A percentile compares a stretch with the other conserved stretches of the same genome.
Evolutionary conservation across 768 basidiomycete species (phyloP).

Genomic region (Cystofilobasidium macerans): DNA sequence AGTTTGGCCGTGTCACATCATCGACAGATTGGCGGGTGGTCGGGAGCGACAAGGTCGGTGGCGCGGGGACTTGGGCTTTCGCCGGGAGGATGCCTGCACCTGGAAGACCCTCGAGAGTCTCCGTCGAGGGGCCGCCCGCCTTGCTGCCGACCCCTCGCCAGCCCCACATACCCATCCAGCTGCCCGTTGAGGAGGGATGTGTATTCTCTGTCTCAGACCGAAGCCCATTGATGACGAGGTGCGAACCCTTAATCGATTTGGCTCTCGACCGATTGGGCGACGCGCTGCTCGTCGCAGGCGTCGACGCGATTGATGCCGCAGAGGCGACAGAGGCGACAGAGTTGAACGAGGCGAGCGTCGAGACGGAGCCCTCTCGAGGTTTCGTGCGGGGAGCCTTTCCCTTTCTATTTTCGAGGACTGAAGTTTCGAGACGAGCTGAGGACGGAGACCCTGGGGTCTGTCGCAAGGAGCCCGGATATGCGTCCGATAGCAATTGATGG

Average conservation of each 20-base stretch:
- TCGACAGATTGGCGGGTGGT: neutral
- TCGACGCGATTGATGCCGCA: neutral
- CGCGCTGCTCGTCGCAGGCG: neutral
- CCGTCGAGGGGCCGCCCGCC: neutral
- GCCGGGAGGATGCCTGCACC: neutral
- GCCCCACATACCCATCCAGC: slow-evolving; percentile 19
- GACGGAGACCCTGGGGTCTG: neutral
- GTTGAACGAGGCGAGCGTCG: slow-evolving; percentile 10
- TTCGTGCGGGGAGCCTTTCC: slow-evolving; percentile 8
- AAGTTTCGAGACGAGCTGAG: neutral
- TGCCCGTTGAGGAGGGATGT: neutral
- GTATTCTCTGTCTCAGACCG: neutral
- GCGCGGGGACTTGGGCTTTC: neutral
- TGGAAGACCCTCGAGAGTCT: too few species aligned
- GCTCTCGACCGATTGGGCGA: neutral
- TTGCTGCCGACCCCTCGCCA: slow-evolving; percentile 2
- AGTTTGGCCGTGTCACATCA: neutral
- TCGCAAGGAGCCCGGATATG: neutral
- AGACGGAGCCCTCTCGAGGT: slow-evolving; percentile 6
- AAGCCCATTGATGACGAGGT: too few species aligned
- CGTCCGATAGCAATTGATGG: neutral
- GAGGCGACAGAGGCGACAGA: slow-evolving; percentile 5
- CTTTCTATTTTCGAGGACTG: neutral
- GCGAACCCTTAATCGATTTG: neutral
- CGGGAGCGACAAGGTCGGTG: slow-evolving; percentile 3